Evolutionary conservation across 345 rosid species (phyloP).

Genomic region (Schrenkiella parvula): DNA sequence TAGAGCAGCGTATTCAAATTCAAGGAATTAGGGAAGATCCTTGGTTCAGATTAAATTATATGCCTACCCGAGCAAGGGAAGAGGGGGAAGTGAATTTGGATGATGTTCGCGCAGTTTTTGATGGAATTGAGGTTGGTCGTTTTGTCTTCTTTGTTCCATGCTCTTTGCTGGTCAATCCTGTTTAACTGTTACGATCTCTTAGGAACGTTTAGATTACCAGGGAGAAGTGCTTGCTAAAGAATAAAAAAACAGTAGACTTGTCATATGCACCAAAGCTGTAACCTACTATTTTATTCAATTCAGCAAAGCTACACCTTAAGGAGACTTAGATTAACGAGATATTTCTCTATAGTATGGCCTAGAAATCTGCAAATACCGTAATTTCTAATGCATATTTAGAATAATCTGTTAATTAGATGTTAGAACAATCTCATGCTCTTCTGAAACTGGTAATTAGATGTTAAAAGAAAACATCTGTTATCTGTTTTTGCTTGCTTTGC

Average conservation of each 20-base stretch:
- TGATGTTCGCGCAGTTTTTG: constrained; percentile 75
- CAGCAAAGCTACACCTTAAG: background rate
- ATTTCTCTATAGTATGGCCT: constrained; percentile 7
- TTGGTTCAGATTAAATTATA: constrained; percentile 65
- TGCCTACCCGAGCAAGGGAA: constrained; percentile 47
- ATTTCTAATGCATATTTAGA: background rate
- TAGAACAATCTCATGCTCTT: background rate
- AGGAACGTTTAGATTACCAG: background rate
- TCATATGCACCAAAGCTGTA: too few species aligned
- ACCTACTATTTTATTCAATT: background rate
- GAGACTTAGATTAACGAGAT: too few species aligned
- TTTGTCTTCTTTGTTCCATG: constrained; percentile 5
- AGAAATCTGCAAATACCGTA: background rate
- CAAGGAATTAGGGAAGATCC: constrained; percentile 55
- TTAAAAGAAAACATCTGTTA: background rate
- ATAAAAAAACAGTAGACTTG: too few species aligned
- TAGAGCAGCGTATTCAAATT: constrained; percentile 73
- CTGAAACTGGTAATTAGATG: background rate
- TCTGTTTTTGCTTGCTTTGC: background rate
- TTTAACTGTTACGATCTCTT: background rate
- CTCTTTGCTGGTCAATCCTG: background rate
- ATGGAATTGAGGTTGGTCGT: constrained; percentile 70
- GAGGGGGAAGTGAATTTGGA: constrained; percentile 69
- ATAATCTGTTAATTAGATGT: background rate
- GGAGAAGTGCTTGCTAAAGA: too few species aligned